These are phyloP conservation scores for Acmispon strigosus DNA, from an alignment of 306 rosid species.

Conservation along the genomic window DNA sequence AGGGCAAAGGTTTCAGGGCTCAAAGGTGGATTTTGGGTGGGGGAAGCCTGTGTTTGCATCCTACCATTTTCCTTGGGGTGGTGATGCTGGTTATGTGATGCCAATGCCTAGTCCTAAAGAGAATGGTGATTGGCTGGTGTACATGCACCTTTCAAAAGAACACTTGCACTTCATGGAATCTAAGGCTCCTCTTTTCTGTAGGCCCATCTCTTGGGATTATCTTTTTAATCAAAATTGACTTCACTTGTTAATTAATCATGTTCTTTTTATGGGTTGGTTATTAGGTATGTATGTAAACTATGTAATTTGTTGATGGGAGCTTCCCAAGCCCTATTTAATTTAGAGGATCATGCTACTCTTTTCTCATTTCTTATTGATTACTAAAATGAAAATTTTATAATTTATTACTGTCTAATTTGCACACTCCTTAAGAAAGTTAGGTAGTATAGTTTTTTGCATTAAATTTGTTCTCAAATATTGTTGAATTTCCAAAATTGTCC, in stretches of 20 bases:
- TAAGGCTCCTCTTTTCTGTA: conserved; percentile 36
- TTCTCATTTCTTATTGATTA: too few relatives aligned
- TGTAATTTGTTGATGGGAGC: too few relatives aligned
- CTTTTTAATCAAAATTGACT: background rate
- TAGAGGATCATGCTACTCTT: too few relatives aligned
- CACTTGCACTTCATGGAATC: conserved; percentile 42
- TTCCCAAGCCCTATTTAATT: too few relatives aligned
- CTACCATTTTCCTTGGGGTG: conserved; percentile 72
- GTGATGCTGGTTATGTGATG: conserved; percentile 65
- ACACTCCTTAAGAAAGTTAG: too few relatives aligned
- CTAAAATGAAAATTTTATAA: too few relatives aligned
- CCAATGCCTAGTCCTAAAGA: conserved; percentile 59
- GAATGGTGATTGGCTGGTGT: conserved; percentile 70
- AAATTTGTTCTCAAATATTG: too few relatives aligned
- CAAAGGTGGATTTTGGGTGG: conserved; percentile 67
- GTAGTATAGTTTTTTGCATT: too few relatives aligned
- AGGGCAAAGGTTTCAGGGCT: conserved; percentile 50
- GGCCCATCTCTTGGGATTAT: conserved; percentile 44
- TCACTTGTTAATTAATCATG: background rate
- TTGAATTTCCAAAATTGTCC: too few relatives aligned
- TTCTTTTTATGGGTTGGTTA: too few relatives aligned
- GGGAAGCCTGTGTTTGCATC: conserved; percentile 58
- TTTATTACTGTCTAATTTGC: too few relatives aligned
- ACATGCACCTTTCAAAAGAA: conserved; percentile 44
- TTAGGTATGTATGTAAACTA: too few relatives aligned